Percentiles rank a stretch among this genome's conserved stretches.
These are phyloP conservation scores for Mycena alexandri DNA, from an alignment of 768 basidiomycete genomes.

Conservation along the genomic window DNA sequence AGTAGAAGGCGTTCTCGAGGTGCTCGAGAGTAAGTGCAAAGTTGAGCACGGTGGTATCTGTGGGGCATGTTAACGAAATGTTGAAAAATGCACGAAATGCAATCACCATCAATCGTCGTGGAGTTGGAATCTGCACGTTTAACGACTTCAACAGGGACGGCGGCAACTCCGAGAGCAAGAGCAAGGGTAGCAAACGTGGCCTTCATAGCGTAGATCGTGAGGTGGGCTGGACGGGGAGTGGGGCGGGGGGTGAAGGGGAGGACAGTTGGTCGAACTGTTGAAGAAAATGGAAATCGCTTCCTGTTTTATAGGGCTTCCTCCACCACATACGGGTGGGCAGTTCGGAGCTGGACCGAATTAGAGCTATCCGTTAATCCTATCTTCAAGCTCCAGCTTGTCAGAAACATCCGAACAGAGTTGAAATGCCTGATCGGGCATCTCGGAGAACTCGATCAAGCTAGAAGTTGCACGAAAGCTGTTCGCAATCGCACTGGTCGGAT, in stretches of 20 bases:
- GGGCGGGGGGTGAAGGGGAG: too few relatives aligned
- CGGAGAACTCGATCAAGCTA: background rate
- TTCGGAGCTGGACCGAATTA: background rate
- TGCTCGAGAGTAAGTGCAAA: constrained; percentile 61
- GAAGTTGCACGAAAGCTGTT: too few relatives aligned
- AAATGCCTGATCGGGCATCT: constrained; percentile 7
- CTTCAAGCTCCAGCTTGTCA: background rate
- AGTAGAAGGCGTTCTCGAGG: constrained; percentile 61
- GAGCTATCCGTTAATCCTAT: background rate
- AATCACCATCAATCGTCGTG: constrained; percentile 8
- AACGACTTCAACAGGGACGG: constrained; percentile 3
- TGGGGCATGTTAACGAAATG: too few relatives aligned
- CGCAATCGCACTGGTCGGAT: too few relatives aligned
- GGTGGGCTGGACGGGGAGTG: too few relatives aligned
- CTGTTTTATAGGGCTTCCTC: constrained; percentile 1
- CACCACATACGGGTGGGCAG: background rate
- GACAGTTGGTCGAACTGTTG: constrained; percentile 16
- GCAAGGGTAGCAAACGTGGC: constrained; percentile 6
- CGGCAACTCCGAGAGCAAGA: constrained; percentile 18
- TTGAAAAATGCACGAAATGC: too few relatives aligned
- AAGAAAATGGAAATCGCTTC: background rate
- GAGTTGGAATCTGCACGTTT: constrained; percentile 1
- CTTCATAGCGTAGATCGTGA: constrained; percentile 17
- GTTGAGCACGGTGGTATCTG: constrained; percentile 52
- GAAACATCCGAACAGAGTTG: background rate